Evolutionary conservation across 1,284 basidiomycete genomes (phyloP).

Genomic region (Leccinum pallidistipes): DNA sequence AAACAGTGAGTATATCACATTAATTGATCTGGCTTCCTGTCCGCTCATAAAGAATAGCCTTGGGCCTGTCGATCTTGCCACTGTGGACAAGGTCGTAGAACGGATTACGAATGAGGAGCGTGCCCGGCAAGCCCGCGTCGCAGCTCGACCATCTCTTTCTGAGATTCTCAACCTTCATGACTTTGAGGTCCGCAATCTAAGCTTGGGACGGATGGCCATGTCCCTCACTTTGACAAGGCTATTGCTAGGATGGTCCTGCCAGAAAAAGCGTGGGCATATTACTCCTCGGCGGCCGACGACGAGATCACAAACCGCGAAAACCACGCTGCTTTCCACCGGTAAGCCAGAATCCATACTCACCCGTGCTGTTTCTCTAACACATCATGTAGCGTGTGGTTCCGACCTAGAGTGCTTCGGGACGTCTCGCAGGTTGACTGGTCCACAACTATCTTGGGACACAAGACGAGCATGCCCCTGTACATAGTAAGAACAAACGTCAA

Average conservation of each 20-base stretch:
- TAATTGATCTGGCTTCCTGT: neutral
- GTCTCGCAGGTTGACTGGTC: conserved; percentile 83
- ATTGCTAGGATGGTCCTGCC: conserved; percentile 75
- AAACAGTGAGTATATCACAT: conserved; percentile 57
- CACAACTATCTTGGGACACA: conserved; percentile 76
- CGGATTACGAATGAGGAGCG: conserved; percentile 60
- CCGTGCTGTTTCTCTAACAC: neutral
- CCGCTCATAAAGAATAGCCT: conserved; percentile 43
- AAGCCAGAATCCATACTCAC: conserved; percentile 9
- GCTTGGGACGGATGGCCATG: neutral
- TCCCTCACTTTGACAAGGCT: conserved; percentile 43
- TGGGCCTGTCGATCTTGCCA: conserved; percentile 66
- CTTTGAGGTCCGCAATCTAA: conserved; percentile 65
- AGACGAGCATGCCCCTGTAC: conserved; percentile 79
- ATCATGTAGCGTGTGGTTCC: conserved; percentile 80
- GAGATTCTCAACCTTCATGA: conserved; percentile 89
- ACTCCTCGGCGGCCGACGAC: conserved; percentile 85
- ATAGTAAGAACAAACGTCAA: conserved; percentile 41
- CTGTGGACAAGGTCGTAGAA: conserved; percentile 56
- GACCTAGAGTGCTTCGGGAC: conserved; percentile 84
- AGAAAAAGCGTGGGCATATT: conserved; percentile 88
- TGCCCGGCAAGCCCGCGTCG: conserved; percentile 51
- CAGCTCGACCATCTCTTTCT: conserved; percentile 64
- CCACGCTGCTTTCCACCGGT: conserved; percentile 83
- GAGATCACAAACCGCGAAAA: conserved; percentile 91